These are phyloP conservation scores for Ogataea hybrid DNA, from an alignment of 1,139 yeast species.

Conservation along the genomic window DNA sequence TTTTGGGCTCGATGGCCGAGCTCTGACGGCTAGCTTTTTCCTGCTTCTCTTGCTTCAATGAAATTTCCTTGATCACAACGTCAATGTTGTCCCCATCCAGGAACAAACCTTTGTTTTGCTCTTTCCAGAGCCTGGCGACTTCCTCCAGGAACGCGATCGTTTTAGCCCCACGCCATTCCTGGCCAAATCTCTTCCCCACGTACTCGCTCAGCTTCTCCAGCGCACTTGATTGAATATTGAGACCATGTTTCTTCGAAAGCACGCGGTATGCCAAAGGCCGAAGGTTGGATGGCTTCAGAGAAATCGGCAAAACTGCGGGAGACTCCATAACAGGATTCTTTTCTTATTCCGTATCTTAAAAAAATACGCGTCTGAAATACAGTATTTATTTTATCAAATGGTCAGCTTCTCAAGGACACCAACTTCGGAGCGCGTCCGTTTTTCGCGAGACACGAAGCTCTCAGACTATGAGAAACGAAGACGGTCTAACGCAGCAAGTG, in stretches of 20 bases:
- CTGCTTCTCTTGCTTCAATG: slow-evolving; percentile 19
- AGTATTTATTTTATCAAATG: slow-evolving; percentile 8
- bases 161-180: slow-evolving; percentile 75
- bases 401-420: slow-evolving; percentile 1
- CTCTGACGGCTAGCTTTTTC: slow-evolving; percentile 4
- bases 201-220: slow-evolving; percentile 66
- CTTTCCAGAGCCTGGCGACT: slow-evolving; percentile 81
- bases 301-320: slow-evolving; percentile 60
- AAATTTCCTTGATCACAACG: slow-evolving; percentile 57
- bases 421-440: slow-evolving; percentile 14
- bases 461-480: slow-evolving; percentile 17
- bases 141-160: slow-evolving; percentile 74
- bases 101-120: slow-evolving; percentile 82
- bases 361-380: slow-evolving; percentile 12
- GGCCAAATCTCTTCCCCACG: slow-evolving; percentile 75
- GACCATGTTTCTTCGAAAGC: slow-evolving; percentile 86
- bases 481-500: slow-evolving; percentile 14
- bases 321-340: slow-evolving; percentile 18
- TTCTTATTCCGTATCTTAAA: not conserved
- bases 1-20: not conserved
- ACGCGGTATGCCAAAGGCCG: slow-evolving; percentile 91
- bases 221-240: slow-evolving; percentile 86
- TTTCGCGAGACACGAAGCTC: slow-evolving; percentile 16
- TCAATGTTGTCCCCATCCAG: slow-evolving; percentile 71
- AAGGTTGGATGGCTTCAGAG: slow-evolving; percentile 73